phyloP scores from a whole-genome alignment of 805 yeast species.

The Cyberlindnera galapagoensis region DNA sequence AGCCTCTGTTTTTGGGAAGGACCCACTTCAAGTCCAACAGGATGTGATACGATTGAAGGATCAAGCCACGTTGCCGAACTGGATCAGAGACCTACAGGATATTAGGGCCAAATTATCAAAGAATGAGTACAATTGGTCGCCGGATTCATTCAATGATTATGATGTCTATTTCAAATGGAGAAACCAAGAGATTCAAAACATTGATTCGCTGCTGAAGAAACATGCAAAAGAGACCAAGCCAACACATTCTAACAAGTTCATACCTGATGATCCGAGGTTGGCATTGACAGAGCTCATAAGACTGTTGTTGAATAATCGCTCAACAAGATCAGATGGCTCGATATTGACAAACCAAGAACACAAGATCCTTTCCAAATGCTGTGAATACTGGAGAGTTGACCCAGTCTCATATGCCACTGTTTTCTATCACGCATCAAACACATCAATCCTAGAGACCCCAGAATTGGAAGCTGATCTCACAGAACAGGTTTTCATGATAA shows the following conservation, averaged over 20 bases:
- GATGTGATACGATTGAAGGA: constrained; percentile 42
- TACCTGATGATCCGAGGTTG: constrained; percentile 38
- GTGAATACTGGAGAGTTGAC: constrained; percentile 55
- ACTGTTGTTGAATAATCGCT: constrained; percentile 37
- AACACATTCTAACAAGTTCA: constrained; percentile 12
- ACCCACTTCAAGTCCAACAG: constrained; percentile 43
- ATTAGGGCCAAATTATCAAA: constrained; percentile 11
- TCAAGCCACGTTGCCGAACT: constrained; percentile 28
- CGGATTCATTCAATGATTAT: constrained; percentile 30
- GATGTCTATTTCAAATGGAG: constrained; percentile 37
- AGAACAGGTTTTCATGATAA: not conserved
- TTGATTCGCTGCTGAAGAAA: constrained; percentile 1
- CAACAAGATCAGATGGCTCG: constrained; percentile 6
- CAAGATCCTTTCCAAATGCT: constrained; percentile 37
- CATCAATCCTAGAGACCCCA: constrained; percentile 24
- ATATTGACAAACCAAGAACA: constrained; percentile 37
- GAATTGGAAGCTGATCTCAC: constrained; percentile 1
- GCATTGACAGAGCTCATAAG: constrained; percentile 35
- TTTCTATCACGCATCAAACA: constrained; percentile 44
- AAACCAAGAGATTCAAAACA: constrained; percentile 27
- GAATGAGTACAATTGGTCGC: constrained; percentile 25
- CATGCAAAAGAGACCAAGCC: not conserved
- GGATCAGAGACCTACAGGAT: constrained; percentile 26
- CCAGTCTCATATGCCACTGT: constrained; percentile 42
- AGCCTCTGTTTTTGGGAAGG: constrained; percentile 42